These are phyloP conservation scores for Stephania japonica DNA, from an alignment of 164 flowering plant genomes.

Conservation along the genomic window DNA sequence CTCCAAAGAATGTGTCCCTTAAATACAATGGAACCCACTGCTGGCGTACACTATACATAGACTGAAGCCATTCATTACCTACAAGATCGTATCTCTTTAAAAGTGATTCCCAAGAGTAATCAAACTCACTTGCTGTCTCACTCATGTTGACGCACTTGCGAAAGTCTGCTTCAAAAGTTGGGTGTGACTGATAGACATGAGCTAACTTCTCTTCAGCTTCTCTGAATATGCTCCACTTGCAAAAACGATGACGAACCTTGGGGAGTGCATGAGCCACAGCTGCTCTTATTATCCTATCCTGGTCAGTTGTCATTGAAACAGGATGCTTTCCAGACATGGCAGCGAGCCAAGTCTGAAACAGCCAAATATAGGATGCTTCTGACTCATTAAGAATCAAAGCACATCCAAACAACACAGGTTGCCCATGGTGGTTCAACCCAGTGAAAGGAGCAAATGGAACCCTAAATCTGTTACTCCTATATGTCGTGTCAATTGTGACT, in stretches of 20 bases:
- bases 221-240: constrained; percentile 6
- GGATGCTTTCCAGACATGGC: constrained; percentile 5
- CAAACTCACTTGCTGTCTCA: constrained; percentile 11
- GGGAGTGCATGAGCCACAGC: constrained; percentile 6
- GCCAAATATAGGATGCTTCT: constrained; percentile 6
- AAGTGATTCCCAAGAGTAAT: constrained; percentile 3
- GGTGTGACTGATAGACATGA: neutral
- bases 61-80: constrained; percentile 9
- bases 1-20: constrained; percentile 7
- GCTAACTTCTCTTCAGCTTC: constrained; percentile 1
- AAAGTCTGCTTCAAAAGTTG: constrained; percentile 10
- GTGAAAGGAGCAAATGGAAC: constrained; percentile 18
- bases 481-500: constrained; percentile 6
- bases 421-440: constrained; percentile 12
- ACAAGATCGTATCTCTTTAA: constrained; percentile 1
- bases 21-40: constrained; percentile 14
- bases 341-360: constrained; percentile 11
- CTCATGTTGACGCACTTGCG: constrained; percentile 5
- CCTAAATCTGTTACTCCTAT: constrained; percentile 1
- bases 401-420: constrained; percentile 10
- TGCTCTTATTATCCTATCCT: constrained; percentile 5
- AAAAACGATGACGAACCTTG: constrained; percentile 10
- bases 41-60: neutral
- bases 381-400: constrained; percentile 2
- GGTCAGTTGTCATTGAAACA: constrained; percentile 6